A percentile compares a stretch with the other conserved stretches of the same genome.
Evolutionary conservation across 345 rosid genomes (phyloP).

Genomic region (Rhizophora apiculata): DNA sequence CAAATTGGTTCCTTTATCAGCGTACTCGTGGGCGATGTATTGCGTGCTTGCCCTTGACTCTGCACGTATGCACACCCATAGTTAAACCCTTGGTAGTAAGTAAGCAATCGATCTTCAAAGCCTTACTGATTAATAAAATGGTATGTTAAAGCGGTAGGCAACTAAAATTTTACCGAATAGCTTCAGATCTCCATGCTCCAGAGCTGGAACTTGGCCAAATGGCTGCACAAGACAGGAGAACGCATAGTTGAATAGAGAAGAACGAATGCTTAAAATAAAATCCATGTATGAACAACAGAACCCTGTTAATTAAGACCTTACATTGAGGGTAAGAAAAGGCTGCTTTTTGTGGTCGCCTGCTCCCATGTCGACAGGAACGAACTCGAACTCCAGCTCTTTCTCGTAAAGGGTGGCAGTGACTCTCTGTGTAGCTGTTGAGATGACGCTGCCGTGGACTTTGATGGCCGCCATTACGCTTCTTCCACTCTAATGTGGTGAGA

Average conservation of each 20-base stretch:
- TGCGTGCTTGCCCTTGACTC: constrained; percentile 83
- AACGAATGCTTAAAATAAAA: not conserved
- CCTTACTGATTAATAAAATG: no score
- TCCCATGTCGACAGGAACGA: constrained; percentile 43
- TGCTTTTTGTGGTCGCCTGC: constrained; percentile 62
- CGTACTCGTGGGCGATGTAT: constrained; percentile 48
- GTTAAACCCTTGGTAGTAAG: no score
- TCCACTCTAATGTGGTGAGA: not conserved
- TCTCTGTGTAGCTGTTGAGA: constrained; percentile 53
- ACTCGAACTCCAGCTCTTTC: constrained; percentile 54
- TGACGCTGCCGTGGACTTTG: constrained; percentile 40
- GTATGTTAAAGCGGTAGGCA: no score
- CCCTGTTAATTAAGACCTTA: constrained; percentile 14
- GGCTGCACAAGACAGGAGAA: constrained; percentile 44
- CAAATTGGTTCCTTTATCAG: constrained; percentile 56
- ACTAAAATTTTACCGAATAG: constrained; percentile 49
- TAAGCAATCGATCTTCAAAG: no score
- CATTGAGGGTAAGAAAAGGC: constrained; percentile 54
- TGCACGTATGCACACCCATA: constrained; percentile 18
- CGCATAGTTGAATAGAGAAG: not conserved
- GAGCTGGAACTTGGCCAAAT: constrained; percentile 74
- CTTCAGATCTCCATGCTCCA: constrained; percentile 66
- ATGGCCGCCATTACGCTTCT: constrained; percentile 33
- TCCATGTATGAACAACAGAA: not conserved
- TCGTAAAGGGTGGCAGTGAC: constrained; percentile 52